Evolutionary conservation across 345 rosid genomes (phyloP), one percentile per base, ranked within the genome.

Genomic region (Anastatica hierochuntica): DNA sequence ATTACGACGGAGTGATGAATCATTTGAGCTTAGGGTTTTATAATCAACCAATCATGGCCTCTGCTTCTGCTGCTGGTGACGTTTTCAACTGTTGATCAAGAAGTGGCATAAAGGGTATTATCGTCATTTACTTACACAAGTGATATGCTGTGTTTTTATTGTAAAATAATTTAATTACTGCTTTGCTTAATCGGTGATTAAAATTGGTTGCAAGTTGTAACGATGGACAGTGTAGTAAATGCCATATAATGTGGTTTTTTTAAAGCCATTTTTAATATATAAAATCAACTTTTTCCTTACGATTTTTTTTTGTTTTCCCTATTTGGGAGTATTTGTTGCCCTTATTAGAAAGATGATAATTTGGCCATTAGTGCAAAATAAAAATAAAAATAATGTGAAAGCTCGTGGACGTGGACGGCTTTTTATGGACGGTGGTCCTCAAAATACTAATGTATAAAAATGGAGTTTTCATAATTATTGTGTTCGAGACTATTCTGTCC

Each of bases 31-130:
- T 67, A 64, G 63, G 70, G 23, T 76, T 49, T 71, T 60, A 75
- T 66, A 79, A 74, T 56, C 94, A 83, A 18, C 87, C 88, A 1
- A 78, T 85, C 21, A 72, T 72, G 79, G 85, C 92, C 7, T 50
- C 65, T 51, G 86, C 84, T 13, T 38, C 56, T 43, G n/a, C 59
- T 42, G 41, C 57, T 57, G 48, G 18, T 44, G 71, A 67, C 45
- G 48, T 52, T 45, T 60, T 45, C 50, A 31, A 66, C 54, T 45
- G 23, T 30, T 58, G 20, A 24, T 10, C 3, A 37, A 26, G n/a
- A n/a, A n/a, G n/a, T n/a, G n/a, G n/a, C 14, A 36, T 51, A 48
- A 19, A n/a, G 60, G 60, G 54, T 30, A 51, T 12, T 21, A 12
- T 4, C 53, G 71, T 59, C 14, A 45, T 39, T 42, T 30, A 2